Base-by-base conservation (phyloP, 2,329 filamentous ascomycete genomes). In the Colletotrichum eremochloae region DNA sequence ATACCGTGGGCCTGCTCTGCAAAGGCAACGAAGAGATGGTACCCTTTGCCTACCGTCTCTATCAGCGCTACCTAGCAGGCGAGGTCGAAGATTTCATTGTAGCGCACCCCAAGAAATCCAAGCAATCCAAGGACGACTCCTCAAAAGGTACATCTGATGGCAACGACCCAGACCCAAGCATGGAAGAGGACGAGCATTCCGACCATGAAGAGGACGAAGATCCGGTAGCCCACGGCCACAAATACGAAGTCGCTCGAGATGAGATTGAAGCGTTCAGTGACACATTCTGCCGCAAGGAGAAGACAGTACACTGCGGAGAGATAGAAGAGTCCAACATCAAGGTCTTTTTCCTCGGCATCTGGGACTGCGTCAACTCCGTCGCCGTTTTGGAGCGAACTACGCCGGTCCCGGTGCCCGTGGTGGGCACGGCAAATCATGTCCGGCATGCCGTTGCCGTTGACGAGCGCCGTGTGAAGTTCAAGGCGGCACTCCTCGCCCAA, bases 401-500 rank as follows among this genome's bases (percentile, higher is more conserved):
- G 33, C 81, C 78, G n/a, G 77, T 81, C 36, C 84, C 83, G 5
- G 79, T 81, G 1, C 78, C 81, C 0, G 81, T 82, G 0, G 76
- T 76, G 36, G 80, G 85, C 2, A 84, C 85, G 3, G 86, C 86
- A 1, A 75, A 79, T 7, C 82, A 83, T 62, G 83, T 88, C 38
- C 83, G 87, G 1, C 87, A 89, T 66, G 87, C 87, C 1, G 85
- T 89, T 3, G 83, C 86, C 5, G 81, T 88, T 15, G 86, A 89
- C 72, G 87, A 89, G 76, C 82, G 86, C 1, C 84, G 87, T 7
- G 83, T 87, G 70, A 89, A 89, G 76, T 89, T 89, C 81, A 87
- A 87, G 76, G 81, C 86, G 0, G 86, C 85, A 0, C 80, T 88
- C 1, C 79, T 88, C 4, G 79, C 81, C 0, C 83, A 84, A 67